Base-by-base conservation (phyloP, 768 basidiomycete genomes). In the Leucocoprinus leucothites region DNA sequence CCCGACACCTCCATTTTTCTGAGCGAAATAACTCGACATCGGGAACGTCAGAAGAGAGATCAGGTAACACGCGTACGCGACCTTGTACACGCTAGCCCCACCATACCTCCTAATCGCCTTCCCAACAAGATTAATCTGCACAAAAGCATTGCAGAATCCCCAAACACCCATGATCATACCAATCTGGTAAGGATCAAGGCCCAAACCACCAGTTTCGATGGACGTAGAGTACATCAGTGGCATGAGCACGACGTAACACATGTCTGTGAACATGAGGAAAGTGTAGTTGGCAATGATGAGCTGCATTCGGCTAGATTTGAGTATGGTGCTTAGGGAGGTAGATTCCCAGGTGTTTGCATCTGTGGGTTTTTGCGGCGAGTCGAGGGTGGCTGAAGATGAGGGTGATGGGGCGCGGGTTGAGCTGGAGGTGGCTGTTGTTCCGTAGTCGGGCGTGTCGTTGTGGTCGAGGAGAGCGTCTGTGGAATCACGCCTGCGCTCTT, bases 141-240 rank as follows among this genome's bases (percentile, higher is more conserved):
- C 64, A 52, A 81, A 16, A 34, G 78, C 79, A 58, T 80, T 83
- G 51, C 74, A 61, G 14, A 82, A 56, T 8, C 86, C 85, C 28
- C 60, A 53, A 1, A 49, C 58, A n/a, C 79, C 75, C 57, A 85
- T 75, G 53, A 84, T 79, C 25, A 72, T 67, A 5, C 89, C 89
- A 35, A 91, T 91, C 4, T 66, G 62, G 40, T 79, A 76, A 0
- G 89, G 85, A 21, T 75, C 69, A 38, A 91, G 71, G 3, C 87
- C 87, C 3, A 89, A 77, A 1, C 89, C 88, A 21, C 89, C 88
- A 1, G 78, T 71, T 14, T 69, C 66, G 44, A 82, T 65, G 0
- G 88, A 81, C 0, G 86, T 89, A 9, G 86, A 84, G 53, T 71
- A 78, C 38, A 77, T 67, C 45, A 80, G 67, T 8, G 77, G 77